Conservation (phyloP, 305 asterid genomes). For the Fraxinus platypoda region DNA sequence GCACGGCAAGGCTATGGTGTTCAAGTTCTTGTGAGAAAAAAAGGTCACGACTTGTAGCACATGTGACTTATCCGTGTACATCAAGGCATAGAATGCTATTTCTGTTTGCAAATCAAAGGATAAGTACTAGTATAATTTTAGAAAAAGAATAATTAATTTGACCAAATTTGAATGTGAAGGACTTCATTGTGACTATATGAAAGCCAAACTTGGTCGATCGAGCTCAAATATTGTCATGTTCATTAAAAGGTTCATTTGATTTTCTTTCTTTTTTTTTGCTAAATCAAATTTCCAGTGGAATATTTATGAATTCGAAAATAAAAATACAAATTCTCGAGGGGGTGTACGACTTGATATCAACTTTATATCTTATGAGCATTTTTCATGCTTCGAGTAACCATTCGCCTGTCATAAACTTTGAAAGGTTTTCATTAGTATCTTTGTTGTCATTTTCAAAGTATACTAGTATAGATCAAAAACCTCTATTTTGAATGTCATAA, state of each 20-base stretch:
- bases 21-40: conserved; percentile 34
- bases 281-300: too few species aligned
- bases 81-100: conserved; percentile 27
- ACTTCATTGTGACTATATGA: neutral
- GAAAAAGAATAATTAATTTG: neutral
- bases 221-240: too few species aligned
- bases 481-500: too few species aligned
- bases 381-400: neutral
- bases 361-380: neutral
- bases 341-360: too few species aligned
- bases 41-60: conserved; percentile 40
- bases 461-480: neutral
- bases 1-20: conserved; percentile 45
- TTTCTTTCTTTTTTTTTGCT: too few species aligned
- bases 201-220: neutral
- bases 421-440: neutral
- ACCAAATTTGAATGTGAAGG: neutral
- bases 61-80: conserved; percentile 41
- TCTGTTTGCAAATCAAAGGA: conserved; percentile 44
- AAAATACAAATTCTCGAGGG: too few species aligned
- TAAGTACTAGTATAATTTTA: conserved; percentile 18
- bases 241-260: too few species aligned
- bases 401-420: neutral
- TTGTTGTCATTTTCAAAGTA: neutral
- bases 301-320: too few species aligned